A percentile compares a stretch with the other conserved stretches of the same genome.
Conservation (phyloP, 805 yeast genomes). For the Lachancea quebecensis region DNA sequence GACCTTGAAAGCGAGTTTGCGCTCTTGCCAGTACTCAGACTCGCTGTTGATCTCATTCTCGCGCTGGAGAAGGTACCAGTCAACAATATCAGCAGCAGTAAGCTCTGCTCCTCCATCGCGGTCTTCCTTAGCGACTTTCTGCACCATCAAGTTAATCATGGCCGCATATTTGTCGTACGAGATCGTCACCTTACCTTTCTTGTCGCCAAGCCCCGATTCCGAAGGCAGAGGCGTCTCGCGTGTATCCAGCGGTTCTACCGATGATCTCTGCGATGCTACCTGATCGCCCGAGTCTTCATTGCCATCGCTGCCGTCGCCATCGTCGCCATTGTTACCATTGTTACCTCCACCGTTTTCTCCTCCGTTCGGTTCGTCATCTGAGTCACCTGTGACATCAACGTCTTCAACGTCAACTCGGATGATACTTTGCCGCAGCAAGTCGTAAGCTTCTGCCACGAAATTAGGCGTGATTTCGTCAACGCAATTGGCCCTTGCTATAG, state of each 20-base stretch:
- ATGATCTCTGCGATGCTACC: background rate
- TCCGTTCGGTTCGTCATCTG: constrained; percentile 14
- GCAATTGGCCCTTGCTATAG: constrained; percentile 95
- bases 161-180: constrained; percentile 81
- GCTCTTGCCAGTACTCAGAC: constrained; percentile 62
- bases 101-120: constrained; percentile 51
- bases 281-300: background rate
- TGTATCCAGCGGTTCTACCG: background rate
- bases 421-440: constrained; percentile 80
- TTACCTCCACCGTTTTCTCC: constrained; percentile 16
- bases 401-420: constrained; percentile 93
- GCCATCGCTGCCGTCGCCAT: constrained; percentile 25
- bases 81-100: constrained; percentile 60
- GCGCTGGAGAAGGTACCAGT: constrained; percentile 70
- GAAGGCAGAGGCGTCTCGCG: constrained; percentile 1
- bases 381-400: constrained; percentile 73
- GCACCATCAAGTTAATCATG: constrained; percentile 74
- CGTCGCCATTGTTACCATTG: constrained; percentile 39
- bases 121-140: constrained; percentile 53
- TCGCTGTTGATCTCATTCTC: constrained; percentile 68
- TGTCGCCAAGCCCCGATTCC: background rate
- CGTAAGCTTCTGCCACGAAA: constrained; percentile 91
- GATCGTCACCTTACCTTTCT: constrained; percentile 43
- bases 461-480: constrained; percentile 76
- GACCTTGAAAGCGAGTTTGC: constrained; percentile 69